Percentiles rank a stretch among this genome's conserved stretches.
phyloP scores from a whole-genome alignment of 1,139 yeast species.

The Eremothecium gossypii region DNA sequence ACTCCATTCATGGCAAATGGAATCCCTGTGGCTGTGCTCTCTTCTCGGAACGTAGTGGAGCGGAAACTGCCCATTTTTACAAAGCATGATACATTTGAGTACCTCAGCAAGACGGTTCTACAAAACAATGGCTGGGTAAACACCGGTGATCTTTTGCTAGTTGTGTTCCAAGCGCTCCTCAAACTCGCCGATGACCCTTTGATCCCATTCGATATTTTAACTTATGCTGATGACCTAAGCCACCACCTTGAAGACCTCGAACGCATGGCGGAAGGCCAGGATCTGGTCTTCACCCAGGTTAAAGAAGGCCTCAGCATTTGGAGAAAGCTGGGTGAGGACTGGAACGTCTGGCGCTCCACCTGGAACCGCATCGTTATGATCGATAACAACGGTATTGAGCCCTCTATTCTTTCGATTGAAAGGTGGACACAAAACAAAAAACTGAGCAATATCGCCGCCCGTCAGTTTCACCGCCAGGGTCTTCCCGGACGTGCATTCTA shows the following conservation, averaged over 20 bases:
- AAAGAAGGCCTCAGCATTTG: slow-evolving; percentile 28
- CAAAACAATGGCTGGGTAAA: slow-evolving; percentile 39
- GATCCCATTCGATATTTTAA: slow-evolving; percentile 56
- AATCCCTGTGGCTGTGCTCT: slow-evolving; percentile 46
- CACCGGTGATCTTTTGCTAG: slow-evolving; percentile 50
- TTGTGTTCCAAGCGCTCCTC: slow-evolving; percentile 45
- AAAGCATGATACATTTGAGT: slow-evolving; percentile 57
- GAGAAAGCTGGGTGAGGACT: slow-evolving; percentile 35
- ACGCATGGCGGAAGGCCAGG: slow-evolving; percentile 24
- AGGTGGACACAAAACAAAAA: slow-evolving; percentile 77
- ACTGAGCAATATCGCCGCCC: slow-evolving; percentile 47
- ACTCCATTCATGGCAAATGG: slow-evolving; percentile 50
- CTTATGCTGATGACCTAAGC: slow-evolving; percentile 40
- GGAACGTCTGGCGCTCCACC: slow-evolving; percentile 27
- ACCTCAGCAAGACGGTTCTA: slow-evolving; percentile 37
- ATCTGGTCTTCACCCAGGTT: slow-evolving; percentile 26
- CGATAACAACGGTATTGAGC: slow-evolving; percentile 43
- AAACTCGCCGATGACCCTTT: slow-evolving; percentile 64
- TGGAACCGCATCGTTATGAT: slow-evolving; percentile 25
- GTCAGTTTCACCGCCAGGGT: slow-evolving; percentile 41
- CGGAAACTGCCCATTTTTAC: slow-evolving; percentile 48
- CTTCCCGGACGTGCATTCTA: slow-evolving; percentile 55
- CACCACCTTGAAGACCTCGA: slow-evolving; percentile 43
- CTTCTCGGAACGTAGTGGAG: slow-evolving; percentile 34
- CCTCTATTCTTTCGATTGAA: slow-evolving; percentile 57